Base-by-base conservation (phyloP, 768 basidiomycete species). In the Mrakia frigida region DNA sequence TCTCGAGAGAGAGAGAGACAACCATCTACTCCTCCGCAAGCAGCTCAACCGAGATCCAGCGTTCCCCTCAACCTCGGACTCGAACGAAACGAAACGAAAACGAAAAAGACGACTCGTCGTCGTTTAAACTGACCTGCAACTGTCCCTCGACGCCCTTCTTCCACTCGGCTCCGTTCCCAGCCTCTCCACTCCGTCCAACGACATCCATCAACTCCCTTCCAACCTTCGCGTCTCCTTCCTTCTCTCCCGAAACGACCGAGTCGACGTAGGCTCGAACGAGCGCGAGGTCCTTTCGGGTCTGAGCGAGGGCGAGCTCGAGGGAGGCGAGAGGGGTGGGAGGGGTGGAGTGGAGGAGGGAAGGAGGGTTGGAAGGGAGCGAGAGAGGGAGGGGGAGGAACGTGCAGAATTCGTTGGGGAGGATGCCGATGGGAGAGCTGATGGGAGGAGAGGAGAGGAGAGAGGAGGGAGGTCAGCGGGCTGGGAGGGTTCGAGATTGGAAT, bases 151-250 rank as follows among this genome's bases (percentile, higher is more conserved):
- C 89, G 18, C 88, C 88, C 75, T 88, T 89, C 79, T 70, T 75
- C 73, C n/a, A 90, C 87, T 65, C 61, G 28, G 11, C 88, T 88
- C 72, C 93, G 86, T 16, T 41, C 46, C 73, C 78, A 25, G 74
- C 77, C 37, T 78, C 72, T 11, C 79, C 75, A 37, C 80, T 79
- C 81, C 83, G 70, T 35, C 83, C 83, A 43, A 83, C 81, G 23
- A 92, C 92, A 80, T 94, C 91, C 88, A 97, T 91, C 71, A 98
- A 87, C 81, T 95, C 94, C 74, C 93, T 87, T 25, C 96, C 96
- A 46, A 98, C 88, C 6, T 92, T 90, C 35, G 90, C 87, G 84
- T 97, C 92, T 85, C 41, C 86, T 9, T 76, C 78, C 53, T 73
- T 86, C 79, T 92, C 88, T n/a, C 93, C 94, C 0, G 88, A 85